These are phyloP conservation scores for Beauveria brongniartii DNA, from an alignment of 2,329 filamentous ascomycete genomes.

Conservation along the genomic window DNA sequence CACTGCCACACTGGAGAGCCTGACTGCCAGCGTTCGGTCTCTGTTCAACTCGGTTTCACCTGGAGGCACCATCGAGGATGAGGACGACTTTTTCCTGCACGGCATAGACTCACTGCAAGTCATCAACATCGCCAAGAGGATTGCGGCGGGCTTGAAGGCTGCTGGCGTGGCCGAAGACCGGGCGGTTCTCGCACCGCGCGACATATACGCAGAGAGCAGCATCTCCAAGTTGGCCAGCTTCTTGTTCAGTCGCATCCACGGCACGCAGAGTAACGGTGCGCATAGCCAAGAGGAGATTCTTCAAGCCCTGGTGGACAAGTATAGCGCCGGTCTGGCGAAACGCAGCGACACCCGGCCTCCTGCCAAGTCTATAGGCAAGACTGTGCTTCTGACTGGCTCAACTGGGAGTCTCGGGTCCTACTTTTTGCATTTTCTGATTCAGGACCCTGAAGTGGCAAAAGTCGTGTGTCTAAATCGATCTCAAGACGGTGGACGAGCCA, in stretches of 20 bases:
- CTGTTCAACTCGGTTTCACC: constrained; percentile 15
- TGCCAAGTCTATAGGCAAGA: constrained; percentile 26
- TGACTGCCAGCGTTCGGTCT: constrained; percentile 19
- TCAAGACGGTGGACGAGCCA: constrained; percentile 28
- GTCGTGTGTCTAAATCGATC: constrained; percentile 22
- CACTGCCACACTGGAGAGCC: constrained; percentile 15
- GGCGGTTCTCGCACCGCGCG: constrained; percentile 16
- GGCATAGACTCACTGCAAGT: constrained; percentile 34
- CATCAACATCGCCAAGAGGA: constrained; percentile 17
- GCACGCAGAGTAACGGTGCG: background rate
- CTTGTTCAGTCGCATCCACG: constrained; percentile 12
- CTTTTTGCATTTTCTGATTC: constrained; percentile 38
- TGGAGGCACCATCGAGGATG: constrained; percentile 14
- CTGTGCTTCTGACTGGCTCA: constrained; percentile 75
- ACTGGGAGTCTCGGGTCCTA: constrained; percentile 85
- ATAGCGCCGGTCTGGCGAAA: background rate
- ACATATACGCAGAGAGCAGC: constrained; percentile 24
- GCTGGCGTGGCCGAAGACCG: constrained; percentile 14
- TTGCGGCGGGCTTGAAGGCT: constrained; percentile 15
- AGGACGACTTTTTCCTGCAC: constrained; percentile 29
- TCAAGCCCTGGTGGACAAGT: constrained; percentile 19
- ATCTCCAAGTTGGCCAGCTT: constrained; percentile 19
- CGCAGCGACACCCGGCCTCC: background rate
- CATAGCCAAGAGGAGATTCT: constrained; percentile 13
- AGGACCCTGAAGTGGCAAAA: constrained; percentile 8